Conservation (phyloP, 257 asterid species). For the Penstemon barbatus region DNA sequence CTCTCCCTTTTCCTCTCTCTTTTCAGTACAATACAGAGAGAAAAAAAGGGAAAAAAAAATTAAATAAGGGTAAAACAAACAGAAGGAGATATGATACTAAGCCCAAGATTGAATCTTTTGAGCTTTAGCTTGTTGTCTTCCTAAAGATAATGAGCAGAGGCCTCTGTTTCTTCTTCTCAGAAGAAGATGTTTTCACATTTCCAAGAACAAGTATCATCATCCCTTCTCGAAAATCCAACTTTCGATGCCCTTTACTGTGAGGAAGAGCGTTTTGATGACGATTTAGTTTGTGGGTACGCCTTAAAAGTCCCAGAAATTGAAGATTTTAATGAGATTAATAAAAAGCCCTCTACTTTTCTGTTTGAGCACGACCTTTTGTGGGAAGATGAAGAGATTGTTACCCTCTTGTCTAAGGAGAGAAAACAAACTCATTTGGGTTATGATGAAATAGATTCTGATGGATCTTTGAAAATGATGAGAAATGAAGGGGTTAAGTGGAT, state of each 20-base stretch:
- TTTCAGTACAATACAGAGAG: slow-evolving; percentile 30
- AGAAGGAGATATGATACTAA: slow-evolving; percentile 50
- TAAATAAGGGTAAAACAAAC: slow-evolving; percentile 1
- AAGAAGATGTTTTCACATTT: slow-evolving; percentile 53
- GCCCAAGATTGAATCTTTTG: slow-evolving; percentile 49
- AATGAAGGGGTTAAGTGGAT: slow-evolving; percentile 73
- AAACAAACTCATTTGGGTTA: slow-evolving; percentile 31
- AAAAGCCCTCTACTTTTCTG: slow-evolving; percentile 40
- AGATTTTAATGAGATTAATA: slow-evolving; percentile 21
- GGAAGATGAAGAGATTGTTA: slow-evolving; percentile 75
- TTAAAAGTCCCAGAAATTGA: slow-evolving; percentile 33
- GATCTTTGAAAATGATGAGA: slow-evolving; percentile 45
- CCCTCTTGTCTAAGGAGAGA: slow-evolving; percentile 62
- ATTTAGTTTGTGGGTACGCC: too few relatives aligned
- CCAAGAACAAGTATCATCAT: not conserved
- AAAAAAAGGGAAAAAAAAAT: slow-evolving; percentile 21
- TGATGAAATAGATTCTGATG: slow-evolving; percentile 41
- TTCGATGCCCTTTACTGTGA: too few relatives aligned
- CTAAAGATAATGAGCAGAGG: slow-evolving; percentile 53
- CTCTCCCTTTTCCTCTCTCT: slow-evolving; percentile 11
- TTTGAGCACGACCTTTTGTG: slow-evolving; percentile 69
- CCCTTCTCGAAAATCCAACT: too few relatives aligned
- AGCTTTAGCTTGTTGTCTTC: slow-evolving; percentile 33
- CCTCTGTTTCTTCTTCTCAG: slow-evolving; percentile 54
- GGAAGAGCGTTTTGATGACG: too few relatives aligned